Evolutionary conservation across 78 protist genomes (phyloP).

Genomic region (Tieghemostelium lacteum): DNA sequence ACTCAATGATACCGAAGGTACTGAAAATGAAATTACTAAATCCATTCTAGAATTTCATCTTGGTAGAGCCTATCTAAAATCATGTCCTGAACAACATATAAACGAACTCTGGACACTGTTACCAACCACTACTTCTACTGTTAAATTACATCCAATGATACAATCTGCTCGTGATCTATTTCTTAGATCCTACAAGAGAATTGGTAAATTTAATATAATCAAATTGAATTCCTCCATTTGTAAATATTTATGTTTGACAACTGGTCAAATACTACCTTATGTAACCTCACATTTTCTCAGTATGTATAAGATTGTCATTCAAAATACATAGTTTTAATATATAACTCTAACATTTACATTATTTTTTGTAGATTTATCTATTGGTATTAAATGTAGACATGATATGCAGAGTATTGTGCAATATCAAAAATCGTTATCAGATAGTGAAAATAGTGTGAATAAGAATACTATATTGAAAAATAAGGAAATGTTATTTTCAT

Average conservation of each 20-base stretch:
- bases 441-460: neutral
- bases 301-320: neutral
- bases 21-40: slow-evolving; percentile 12
- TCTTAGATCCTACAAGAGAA: neutral
- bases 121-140: neutral
- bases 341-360: too few species aligned
- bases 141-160: slow-evolving; percentile 17
- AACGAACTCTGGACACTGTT: slow-evolving; percentile 41
- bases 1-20: neutral
- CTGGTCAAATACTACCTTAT: slow-evolving; percentile 48
- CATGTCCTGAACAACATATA: neutral
- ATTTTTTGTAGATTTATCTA: slow-evolving; percentile 18
- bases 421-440: slow-evolving; percentile 12
- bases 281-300: slow-evolving; percentile 43
- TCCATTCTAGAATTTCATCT: slow-evolving; percentile 49
- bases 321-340: too few species aligned
- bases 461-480: neutral
- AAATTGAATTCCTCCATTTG: slow-evolving; percentile 34
- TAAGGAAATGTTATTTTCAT: slow-evolving; percentile 26
- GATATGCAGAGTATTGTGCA: slow-evolving; percentile 59
- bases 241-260: slow-evolving; percentile 15
- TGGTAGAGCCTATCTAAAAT: slow-evolving; percentile 45
- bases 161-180: slow-evolving; percentile 24
- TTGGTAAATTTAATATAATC: slow-evolving; percentile 55
- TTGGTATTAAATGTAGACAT: slow-evolving; percentile 62